These are phyloP conservation scores for Alternaria brassicae DNA, from an alignment of 2,329 filamentous ascomycete species.

Conservation along the genomic window DNA sequence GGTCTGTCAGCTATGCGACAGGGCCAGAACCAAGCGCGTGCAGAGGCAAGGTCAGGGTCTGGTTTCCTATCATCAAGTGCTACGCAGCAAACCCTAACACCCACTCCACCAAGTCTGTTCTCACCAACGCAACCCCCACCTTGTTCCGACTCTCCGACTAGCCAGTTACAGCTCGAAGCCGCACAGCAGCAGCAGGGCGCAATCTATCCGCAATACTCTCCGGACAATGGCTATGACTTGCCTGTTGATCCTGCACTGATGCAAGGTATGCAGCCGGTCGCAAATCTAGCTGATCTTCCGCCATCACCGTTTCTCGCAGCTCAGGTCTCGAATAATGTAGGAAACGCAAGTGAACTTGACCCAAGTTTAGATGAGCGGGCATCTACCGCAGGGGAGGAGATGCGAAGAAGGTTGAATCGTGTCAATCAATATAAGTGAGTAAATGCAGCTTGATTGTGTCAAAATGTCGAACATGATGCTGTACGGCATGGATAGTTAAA, in stretches of 20 bases:
- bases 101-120: conserved; percentile 20
- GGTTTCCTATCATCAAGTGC: conserved; percentile 8
- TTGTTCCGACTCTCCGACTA: conserved; percentile 34
- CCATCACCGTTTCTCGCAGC: conserved; percentile 46
- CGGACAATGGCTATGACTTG: conserved; percentile 58
- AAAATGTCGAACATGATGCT: background rate
- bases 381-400: conserved; percentile 33
- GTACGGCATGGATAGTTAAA: background rate
- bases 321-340: conserved; percentile 16
- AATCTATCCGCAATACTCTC: conserved; percentile 33
- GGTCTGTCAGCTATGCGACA: conserved; percentile 37
- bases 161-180: conserved; percentile 40
- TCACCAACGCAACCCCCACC: conserved; percentile 12
- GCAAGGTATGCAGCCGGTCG: conserved; percentile 42
- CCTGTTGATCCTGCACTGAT: conserved; percentile 69
- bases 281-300: conserved; percentile 40
- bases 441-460: background rate
- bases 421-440: conserved; percentile 7
- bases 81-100: conserved; percentile 17
- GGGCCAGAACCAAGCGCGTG: conserved; percentile 24
- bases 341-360: conserved; percentile 19
- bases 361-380: conserved; percentile 16
- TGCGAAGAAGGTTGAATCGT: conserved; percentile 31
- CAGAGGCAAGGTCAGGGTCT: conserved; percentile 16
- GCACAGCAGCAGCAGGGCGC: conserved; percentile 41